Evolutionary conservation across 2,329 filamentous ascomycete species (phyloP), one percentile per base, ranked within the genome.

Genomic region (Proliferodiscus dingleyae): DNA sequence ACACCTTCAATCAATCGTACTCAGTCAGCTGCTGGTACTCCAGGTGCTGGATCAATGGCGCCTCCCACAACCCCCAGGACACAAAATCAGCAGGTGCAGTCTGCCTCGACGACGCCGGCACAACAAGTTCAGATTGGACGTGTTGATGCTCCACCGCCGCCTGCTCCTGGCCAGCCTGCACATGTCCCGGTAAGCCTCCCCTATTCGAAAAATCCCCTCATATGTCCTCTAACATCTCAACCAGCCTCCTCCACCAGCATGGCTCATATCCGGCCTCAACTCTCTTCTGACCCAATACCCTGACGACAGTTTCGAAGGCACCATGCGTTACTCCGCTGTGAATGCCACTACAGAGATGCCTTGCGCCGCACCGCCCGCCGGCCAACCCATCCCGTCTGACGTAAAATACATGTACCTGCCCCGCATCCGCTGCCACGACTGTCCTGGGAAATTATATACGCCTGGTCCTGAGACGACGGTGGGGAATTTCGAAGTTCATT

Each of bases 361-460:
- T 18, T 74, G 86, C 41, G 71, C 81, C 29, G 68, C 63, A 59
- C 74, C 65, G 49, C 60, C 62, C 11, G 60, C 64, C 2, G 74
- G 72, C 29, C 71, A 76, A 36, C 71, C 74, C 13, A 69, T 76
- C 7, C 83, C 77, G 43, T 71, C 75, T 50, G 78, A 85, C 51
- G 72, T 88, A 50, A 87, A 85, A 59, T 88, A 85, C 57, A 86
- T 87, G 68, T 97, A 85, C 67, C 73, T 95, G 40, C 93, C 93
- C 7, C 78, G 93, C 41, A 96, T 98, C 53, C 78, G 88, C 47
- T 98, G 93, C 65, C 80, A 85, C 37, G 93, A 98, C 65, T 97
- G 93, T 64, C 88, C 89, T 0, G 89, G 88, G 23, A 97, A 96
- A 66, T 72, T 95, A 9, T 98, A 98, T 66, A 95, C 90, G 0